These are phyloP conservation scores for Cicer bijugum DNA, from an alignment of 306 rosid genomes.

Conservation along the genomic window DNA sequence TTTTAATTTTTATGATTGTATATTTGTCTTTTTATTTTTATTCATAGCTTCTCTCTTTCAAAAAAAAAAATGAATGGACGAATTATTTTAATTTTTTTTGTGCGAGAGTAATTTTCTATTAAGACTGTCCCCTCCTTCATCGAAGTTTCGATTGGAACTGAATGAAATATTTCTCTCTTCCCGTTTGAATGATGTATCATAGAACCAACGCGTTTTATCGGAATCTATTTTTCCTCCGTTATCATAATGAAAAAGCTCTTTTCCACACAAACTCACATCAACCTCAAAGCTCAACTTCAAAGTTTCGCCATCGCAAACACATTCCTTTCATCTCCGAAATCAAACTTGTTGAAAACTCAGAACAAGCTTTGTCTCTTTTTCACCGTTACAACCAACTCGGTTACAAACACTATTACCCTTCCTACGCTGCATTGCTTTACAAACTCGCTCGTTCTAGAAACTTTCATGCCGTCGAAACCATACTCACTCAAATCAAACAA, in stretches of 20 bases:
- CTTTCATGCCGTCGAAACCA: conserved; percentile 63
- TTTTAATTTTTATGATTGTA: too few relatives aligned
- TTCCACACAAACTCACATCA: conserved; percentile 1
- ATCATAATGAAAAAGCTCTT: neutral
- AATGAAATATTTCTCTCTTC: neutral
- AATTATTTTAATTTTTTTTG: too few relatives aligned
- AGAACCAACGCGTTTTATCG: conserved; percentile 42
- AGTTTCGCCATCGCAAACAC: conserved; percentile 48
- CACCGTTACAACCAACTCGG: conserved; percentile 61
- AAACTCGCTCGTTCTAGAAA: conserved; percentile 75
- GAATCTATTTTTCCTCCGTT: conserved; percentile 39
- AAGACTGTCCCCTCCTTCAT: neutral
- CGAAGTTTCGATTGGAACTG: neutral
- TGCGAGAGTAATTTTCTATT: too few relatives aligned
- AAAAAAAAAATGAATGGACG: too few relatives aligned
- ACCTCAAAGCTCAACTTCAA: conserved; percentile 33
- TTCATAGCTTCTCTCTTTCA: too few relatives aligned
- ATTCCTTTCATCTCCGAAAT: conserved; percentile 68
- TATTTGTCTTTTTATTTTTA: too few relatives aligned
- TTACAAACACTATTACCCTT: conserved; percentile 77
- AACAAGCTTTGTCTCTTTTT: conserved; percentile 74
- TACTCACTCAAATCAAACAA: conserved; percentile 56
- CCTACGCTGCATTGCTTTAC: conserved; percentile 81
- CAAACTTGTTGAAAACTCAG: conserved; percentile 59
- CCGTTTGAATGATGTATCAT: conserved; percentile 46